Evolutionary conservation across 495 filamentous ascomycete genomes (phyloP).

Genomic region (Hypoxylon trugodes): DNA sequence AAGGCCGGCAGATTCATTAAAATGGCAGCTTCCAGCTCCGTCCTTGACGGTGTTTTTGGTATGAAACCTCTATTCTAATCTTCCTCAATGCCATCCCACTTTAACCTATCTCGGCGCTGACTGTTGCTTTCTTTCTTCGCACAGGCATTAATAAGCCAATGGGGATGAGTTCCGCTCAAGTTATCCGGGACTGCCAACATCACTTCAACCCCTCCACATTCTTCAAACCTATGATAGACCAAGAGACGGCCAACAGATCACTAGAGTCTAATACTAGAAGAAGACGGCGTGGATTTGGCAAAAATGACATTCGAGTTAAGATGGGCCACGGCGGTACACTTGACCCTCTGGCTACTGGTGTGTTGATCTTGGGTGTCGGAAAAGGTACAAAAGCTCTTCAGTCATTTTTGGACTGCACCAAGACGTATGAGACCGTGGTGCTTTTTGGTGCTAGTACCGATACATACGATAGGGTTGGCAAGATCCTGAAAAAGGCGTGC

Average conservation of each 20-base stretch:
- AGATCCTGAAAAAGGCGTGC: conserved; percentile 73
- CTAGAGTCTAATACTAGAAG: conserved; percentile 64
- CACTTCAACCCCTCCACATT: conserved; percentile 81
- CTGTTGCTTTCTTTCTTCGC: not conserved
- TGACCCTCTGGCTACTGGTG: conserved; percentile 92
- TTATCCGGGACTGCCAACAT: conserved; percentile 81
- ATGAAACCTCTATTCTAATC: conserved; percentile 18
- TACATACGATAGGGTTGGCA: conserved; percentile 86
- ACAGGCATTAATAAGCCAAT: conserved; percentile 92
- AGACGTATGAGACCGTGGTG: conserved; percentile 88
- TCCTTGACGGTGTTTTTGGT: conserved; percentile 82
- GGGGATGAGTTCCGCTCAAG: conserved; percentile 83
- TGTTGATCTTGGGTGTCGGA: conserved; percentile 87
- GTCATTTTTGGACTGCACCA: conserved; percentile 84
- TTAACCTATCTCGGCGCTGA: not conserved
- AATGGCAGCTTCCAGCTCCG: conserved; percentile 62
- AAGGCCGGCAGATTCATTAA: conserved; percentile 38
- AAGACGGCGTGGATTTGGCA: conserved; percentile 59
- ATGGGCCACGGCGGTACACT: conserved; percentile 96
- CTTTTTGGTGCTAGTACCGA: conserved; percentile 94
- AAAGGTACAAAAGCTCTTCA: conserved; percentile 84
- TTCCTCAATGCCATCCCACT: not conserved
- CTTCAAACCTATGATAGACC: conserved; percentile 76
- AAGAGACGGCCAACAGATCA: conserved; percentile 61
- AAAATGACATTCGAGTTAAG: conserved; percentile 76